phyloP scores from a whole-genome alignment of 768 basidiomycete species.

The Phlebiopsis flavidoalba region DNA sequence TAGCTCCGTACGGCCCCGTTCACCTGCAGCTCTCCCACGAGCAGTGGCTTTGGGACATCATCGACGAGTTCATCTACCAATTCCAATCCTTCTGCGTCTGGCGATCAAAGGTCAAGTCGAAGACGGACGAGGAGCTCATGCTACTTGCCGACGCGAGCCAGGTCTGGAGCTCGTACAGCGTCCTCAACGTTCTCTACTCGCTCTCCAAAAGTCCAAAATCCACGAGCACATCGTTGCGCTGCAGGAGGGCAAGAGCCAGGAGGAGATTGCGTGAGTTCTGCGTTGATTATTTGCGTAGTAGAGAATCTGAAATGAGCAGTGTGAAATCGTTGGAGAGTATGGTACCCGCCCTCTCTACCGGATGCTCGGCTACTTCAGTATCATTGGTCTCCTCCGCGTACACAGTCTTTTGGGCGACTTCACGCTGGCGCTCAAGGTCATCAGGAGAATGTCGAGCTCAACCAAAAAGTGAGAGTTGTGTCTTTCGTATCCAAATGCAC shows the following conservation, averaged over 20 bases:
- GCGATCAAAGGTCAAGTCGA: conserved; percentile 77
- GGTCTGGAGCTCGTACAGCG: conserved; percentile 97
- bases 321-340: conserved; percentile 87
- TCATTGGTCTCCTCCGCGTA: conserved; percentile 92
- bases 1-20: conserved; percentile 91
- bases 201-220: conserved; percentile 94
- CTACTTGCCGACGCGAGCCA: conserved; percentile 76
- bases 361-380: conserved; percentile 94
- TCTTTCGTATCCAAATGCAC: background rate
- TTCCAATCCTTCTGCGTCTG: conserved; percentile 96
- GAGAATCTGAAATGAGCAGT: conserved; percentile 29
- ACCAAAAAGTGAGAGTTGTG: conserved; percentile 60
- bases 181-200: conserved; percentile 96
- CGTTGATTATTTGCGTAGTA: background rate
- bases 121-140: conserved; percentile 84
- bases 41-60: conserved; percentile 98
- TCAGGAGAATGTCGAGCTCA: conserved; percentile 93
- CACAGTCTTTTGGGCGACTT: conserved; percentile 96
- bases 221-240: conserved; percentile 88
- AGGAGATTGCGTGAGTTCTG: conserved; percentile 73
- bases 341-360: conserved; percentile 87
- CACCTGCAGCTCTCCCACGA: conserved; percentile 88
- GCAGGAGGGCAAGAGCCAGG: conserved; percentile 71
- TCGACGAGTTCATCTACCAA: conserved; percentile 97
- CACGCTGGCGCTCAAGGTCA: conserved; percentile 88